A percentile compares a stretch with the other conserved stretches of the same genome.
These are phyloP conservation scores for Apiospora phragmitis DNA, from an alignment of 2,329 filamentous ascomycete genomes.

Conservation along the genomic window DNA sequence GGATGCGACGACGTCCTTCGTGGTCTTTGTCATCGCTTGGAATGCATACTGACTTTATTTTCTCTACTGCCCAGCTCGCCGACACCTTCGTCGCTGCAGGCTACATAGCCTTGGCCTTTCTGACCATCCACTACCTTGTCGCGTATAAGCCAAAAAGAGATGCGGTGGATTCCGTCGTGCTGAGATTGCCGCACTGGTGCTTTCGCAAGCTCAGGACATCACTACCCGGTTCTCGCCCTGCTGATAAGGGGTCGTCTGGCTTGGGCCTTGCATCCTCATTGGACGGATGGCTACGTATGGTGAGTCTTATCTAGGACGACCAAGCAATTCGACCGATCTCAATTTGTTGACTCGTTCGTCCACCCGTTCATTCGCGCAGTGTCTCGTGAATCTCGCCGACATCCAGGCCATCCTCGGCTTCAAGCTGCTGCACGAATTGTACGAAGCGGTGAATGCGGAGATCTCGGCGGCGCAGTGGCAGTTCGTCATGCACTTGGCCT, in stretches of 20 bases:
- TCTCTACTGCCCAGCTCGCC: background rate
- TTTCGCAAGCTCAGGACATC: background rate
- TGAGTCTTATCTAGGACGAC: background rate
- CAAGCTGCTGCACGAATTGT: background rate
- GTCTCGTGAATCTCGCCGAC: background rate
- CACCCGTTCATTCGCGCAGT: too few relatives aligned
- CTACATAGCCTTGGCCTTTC: background rate
- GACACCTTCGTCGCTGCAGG: background rate
- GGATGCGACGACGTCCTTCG: background rate
- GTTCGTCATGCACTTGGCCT: background rate
- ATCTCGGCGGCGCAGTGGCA: background rate
- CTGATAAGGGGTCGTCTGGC: background rate
- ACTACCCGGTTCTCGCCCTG: background rate
- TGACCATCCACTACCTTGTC: background rate
- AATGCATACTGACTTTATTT: background rate
- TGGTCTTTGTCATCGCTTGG: background rate
- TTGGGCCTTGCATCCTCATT: background rate
- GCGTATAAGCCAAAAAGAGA: background rate
- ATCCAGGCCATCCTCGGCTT: background rate
- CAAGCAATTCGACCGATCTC: background rate
- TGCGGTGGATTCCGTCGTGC: background rate
- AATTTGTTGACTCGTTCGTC: background rate
- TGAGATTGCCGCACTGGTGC: background rate
- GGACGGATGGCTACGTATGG: background rate
- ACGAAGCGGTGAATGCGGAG: background rate